Evolutionary conservation across 306 rosid genomes (phyloP).

Genomic region (Urtica urens): DNA sequence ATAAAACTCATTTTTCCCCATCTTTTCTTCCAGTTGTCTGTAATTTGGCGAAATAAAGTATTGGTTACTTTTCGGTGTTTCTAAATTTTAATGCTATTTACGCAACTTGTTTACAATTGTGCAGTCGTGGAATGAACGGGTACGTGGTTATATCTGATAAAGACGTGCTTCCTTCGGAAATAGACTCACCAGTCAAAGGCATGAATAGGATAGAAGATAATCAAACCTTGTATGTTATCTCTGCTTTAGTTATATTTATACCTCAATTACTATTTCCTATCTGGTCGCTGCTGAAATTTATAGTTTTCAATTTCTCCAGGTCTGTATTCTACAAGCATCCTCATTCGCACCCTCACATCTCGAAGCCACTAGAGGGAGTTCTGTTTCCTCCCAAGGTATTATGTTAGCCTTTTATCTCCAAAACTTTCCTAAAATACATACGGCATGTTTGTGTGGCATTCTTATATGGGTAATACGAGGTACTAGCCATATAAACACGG

Average conservation of each 20-base stretch:
- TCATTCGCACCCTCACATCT: conserved; percentile 9
- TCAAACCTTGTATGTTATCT: conserved; percentile 15
- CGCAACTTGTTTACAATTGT: background rate
- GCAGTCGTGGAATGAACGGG: conserved; percentile 25
- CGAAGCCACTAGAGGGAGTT: conserved; percentile 3
- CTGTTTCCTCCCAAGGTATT: conserved; percentile 14
- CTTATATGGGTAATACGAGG: too few relatives aligned
- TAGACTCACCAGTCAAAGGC: conserved; percentile 15
- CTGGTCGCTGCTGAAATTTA: background rate
- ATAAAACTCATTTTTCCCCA: background rate
- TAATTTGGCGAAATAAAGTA: background rate
- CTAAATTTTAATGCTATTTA: background rate
- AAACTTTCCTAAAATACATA: too few relatives aligned
- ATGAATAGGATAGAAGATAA: conserved; percentile 14
- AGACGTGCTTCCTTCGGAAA: conserved; percentile 12
- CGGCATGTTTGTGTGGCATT: background rate
- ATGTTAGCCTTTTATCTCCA: background rate
- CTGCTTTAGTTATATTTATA: background rate
- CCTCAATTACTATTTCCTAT: background rate
- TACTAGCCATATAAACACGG: too few relatives aligned
- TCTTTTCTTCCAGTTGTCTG: background rate
- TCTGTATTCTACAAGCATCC: conserved; percentile 14
- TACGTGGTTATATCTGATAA: conserved; percentile 8
- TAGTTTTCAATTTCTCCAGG: conserved; percentile 9
- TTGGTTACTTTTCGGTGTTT: background rate